phyloP scores from a whole-genome alignment of 805 yeast species.

The Kodamaea hsintzibuensis region DNA sequence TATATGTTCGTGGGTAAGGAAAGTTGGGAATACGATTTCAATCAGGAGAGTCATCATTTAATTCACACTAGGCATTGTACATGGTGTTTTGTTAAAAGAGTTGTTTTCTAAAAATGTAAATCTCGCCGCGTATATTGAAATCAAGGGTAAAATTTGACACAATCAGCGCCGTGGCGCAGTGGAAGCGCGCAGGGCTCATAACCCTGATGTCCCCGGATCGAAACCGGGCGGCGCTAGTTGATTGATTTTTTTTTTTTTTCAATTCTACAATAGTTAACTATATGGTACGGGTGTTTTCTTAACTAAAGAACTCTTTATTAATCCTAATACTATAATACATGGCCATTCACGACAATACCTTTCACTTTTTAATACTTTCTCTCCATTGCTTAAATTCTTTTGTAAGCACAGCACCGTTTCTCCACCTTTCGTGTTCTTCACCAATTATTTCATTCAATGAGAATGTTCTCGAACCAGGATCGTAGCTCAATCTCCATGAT shows the following conservation, averaged over 20 bases:
- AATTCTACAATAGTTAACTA: too few relatives aligned
- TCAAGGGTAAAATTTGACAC: not conserved
- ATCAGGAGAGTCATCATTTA: too few relatives aligned
- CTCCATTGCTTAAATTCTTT: conserved; percentile 40
- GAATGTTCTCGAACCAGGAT: conserved; percentile 54
- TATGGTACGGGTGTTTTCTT: too few relatives aligned
- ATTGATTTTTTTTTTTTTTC: conserved; percentile 6
- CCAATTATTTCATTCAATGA: conserved; percentile 48
- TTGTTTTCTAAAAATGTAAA: too few relatives aligned
- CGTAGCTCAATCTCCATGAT: conserved; percentile 57
- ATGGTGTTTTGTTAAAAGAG: too few relatives aligned
- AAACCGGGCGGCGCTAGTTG: conserved; percentile 48
- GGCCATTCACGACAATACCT: not conserved
- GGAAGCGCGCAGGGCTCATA: conserved; percentile 99
- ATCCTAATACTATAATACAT: not conserved
- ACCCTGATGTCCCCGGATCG: conserved; percentile 98
- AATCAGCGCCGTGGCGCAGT: conserved; percentile 94
- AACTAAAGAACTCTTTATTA: not conserved
- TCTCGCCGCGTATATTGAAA: not conserved
- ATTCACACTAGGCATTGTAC: too few relatives aligned
- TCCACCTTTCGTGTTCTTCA: conserved; percentile 23
- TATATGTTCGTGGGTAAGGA: too few relatives aligned
- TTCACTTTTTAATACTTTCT: conserved; percentile 7
- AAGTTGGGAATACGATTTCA: too few relatives aligned
- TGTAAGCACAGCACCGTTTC: conserved; percentile 21